Base-by-base conservation (phyloP, 768 basidiomycete species). In the Rhodosporidiobolus sp. region DNA sequence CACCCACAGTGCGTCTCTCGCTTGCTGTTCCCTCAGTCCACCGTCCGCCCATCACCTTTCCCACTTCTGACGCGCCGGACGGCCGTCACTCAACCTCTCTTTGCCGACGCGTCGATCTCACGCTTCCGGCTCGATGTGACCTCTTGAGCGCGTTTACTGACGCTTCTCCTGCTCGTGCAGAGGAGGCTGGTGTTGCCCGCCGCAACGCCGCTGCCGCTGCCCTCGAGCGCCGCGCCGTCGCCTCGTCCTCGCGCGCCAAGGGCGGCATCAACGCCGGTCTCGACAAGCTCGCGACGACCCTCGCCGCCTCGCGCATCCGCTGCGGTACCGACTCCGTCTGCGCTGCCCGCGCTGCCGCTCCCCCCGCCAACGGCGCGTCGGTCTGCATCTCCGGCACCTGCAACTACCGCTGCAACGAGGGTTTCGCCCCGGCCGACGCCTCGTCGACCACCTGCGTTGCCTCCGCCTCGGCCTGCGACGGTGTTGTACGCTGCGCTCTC, bases 251-350 rank as follows among this genome's bases (percentile, higher is more conserved):
- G 35, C 24, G n/a, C 28, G 49, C 56, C 52, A 53, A 32, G 30
- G 62, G 62, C 22, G 24, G 48, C 61, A 46, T 52, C 48, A 34
- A 63, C 24, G 24, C 49, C 30, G 60, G 26, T 20, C 59, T 53
- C 52, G 28, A 22, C 46, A 64, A 64, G 49, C n/a, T 45, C 67
- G 57, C 65, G 61, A 48, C 46, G 35, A 63, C 67, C 60, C 46
- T 57, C 49, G 60, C 67, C 34, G 72, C 72, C n/a, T 30, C 59
- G 22, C 34, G n/a, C 20, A 35, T 73, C 59, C 72, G 72, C 45
- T 73, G 72, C 72, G 67, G 71, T 59, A 60, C 66, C 63, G 65
- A 63, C 71, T n/a, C 26, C 57, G 57, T 67, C 57, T 72, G 71
- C 56, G 50, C 55, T n/a, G 2, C 9, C 34, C 61, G 57, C 56